Conservation (phyloP, 176 grass and related monocot genomes). For the Zoysia japonica region DNA sequence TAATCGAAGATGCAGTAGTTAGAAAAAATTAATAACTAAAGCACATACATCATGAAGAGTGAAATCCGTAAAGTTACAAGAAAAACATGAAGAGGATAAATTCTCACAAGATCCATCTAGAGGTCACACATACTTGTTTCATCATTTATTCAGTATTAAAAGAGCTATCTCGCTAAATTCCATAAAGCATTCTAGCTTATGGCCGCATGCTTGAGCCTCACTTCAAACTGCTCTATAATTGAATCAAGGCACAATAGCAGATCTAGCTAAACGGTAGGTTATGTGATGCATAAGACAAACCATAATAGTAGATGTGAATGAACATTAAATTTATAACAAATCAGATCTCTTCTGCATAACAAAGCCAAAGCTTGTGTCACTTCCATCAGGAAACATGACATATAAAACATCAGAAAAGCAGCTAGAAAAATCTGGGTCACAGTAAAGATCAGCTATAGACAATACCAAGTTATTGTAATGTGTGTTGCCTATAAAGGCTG, state of each 20-base stretch:
- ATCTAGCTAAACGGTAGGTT: conserved; percentile 1
- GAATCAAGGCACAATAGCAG: background rate
- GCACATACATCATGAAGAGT: background rate
- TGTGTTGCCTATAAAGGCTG: background rate
- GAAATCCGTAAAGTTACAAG: background rate
- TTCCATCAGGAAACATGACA: background rate
- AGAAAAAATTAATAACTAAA: conserved; percentile 18
- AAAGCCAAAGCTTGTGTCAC: background rate
- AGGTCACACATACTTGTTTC: conserved; percentile 14
- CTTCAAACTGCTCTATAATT: background rate
- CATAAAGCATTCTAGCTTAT: conserved; percentile 29
- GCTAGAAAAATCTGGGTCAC: background rate
- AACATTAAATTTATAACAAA: background rate
- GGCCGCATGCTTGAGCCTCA: conserved; percentile 1
- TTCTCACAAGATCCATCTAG: background rate
- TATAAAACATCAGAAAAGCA: conserved; percentile 2
- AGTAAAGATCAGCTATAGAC: background rate
- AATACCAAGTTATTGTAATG: background rate
- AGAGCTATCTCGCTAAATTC: background rate
- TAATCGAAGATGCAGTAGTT: background rate
- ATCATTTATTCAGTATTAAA: background rate
- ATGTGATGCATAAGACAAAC: background rate
- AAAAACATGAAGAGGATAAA: background rate
- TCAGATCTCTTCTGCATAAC: conserved; percentile 3
- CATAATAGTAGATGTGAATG: background rate